Evolutionary conservation across 2,329 filamentous ascomycete species (phyloP), one percentile per base, ranked within the genome.

Genomic region (Exserohilum rostratum): DNA sequence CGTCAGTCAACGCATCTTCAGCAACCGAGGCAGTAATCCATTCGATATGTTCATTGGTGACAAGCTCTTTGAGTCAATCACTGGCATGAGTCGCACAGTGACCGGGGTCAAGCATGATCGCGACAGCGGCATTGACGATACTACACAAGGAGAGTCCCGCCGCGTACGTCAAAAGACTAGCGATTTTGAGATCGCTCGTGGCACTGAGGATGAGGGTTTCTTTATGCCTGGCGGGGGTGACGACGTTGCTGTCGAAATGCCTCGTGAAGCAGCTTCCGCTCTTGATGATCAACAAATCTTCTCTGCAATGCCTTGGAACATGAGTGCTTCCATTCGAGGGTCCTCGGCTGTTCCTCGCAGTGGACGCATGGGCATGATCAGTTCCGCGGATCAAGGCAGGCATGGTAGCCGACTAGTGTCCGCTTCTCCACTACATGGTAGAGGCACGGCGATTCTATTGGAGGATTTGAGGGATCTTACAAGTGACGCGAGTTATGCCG

Each of bases 201-300:
- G 68, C 34, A 66, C 68, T 50, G 72, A 78, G 7, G 67, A 73
- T n/a, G 72, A 74, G 43, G 65, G 40, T 5, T 54, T 71, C 31
- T 65, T 64, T 42, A 55, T 69, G 42, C 51, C 56, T n/a, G 60
- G 61, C 15, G 62, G 62, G 12, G 67, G 79, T 59, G 67, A 79
- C 59, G 83, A 83, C 7, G 72, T 88, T 17, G 91, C 96, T 71
- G 73, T 89, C 13, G 91, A 96, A 72, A 74, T 90, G 20, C 90
- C 87, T 17, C 85, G 90, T 74, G 85, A 90, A 37, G 88, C 84
- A 1, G 83, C 80, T 0, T 82, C 84, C 0, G 83, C 85, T 6
- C 82, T 95, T 48, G 84, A 85, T 4, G 89, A 96, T 54, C 84
- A 87, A 48, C 83, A 87, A 43, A 82, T 84, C 25, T 84, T 85